A percentile compares a stretch with the other conserved stretches of the same genome.
Evolutionary conservation across 1,139 yeast species (phyloP).

Genomic region (Lodderomyces margitis): DNA sequence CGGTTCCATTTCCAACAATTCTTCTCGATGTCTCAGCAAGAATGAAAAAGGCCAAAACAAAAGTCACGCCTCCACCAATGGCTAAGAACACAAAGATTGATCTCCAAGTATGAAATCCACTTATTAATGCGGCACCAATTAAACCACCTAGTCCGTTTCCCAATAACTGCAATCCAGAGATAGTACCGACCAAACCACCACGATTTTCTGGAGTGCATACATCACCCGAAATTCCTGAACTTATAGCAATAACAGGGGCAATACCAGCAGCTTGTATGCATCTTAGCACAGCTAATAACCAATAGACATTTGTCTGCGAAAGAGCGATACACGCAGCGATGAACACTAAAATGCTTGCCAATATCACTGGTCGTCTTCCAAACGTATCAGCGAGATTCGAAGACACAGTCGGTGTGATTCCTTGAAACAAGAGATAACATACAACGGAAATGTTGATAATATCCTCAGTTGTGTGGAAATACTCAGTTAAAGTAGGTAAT

Average conservation of each 20-base stretch:
- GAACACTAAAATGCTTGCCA: conserved; percentile 27
- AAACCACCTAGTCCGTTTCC: conserved; percentile 43
- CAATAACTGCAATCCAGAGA: conserved; percentile 33
- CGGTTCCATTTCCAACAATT: conserved; percentile 41
- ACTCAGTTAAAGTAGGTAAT: conserved; percentile 30
- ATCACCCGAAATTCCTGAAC: conserved; percentile 42
- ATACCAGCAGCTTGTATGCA: conserved; percentile 43
- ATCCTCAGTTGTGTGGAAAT: conserved; percentile 26
- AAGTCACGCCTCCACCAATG: conserved; percentile 35
- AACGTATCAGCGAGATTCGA: conserved; percentile 35
- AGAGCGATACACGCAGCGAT: conserved; percentile 36
- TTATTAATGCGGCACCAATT: conserved; percentile 36
- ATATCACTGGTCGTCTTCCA: conserved; percentile 37
- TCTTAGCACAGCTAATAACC: conserved; percentile 36
- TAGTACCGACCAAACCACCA: conserved; percentile 41
- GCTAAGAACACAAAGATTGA: conserved; percentile 38
- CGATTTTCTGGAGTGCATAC: conserved; percentile 35
- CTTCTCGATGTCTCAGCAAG: conserved; percentile 38
- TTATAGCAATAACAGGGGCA: conserved; percentile 40
- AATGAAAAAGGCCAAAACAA: conserved; percentile 21
- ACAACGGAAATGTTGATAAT: conserved; percentile 36
- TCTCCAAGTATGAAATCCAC: conserved; percentile 34
- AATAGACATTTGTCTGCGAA: conserved; percentile 32
- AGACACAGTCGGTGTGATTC: conserved; percentile 34
- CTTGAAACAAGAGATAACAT: conserved; percentile 38